phyloP scores from a whole-genome alignment of 768 basidiomycete genomes.

The Trametes villosa region DNA sequence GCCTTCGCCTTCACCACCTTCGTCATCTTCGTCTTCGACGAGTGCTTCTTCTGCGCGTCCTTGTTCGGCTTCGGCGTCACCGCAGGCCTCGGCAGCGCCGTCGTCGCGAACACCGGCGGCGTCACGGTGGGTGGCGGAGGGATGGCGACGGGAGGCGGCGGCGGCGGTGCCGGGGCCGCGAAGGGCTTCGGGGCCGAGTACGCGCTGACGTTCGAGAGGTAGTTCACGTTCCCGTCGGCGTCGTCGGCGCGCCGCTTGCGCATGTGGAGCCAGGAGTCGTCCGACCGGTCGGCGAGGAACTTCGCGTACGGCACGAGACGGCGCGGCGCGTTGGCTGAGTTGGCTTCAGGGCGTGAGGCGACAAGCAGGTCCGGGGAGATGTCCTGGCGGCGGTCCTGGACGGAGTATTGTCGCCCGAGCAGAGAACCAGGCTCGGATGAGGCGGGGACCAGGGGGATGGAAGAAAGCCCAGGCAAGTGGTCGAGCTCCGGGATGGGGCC shows the following conservation, averaged over 20 bases:
- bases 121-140: background rate
- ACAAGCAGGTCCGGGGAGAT: background rate
- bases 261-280: slow-evolving; percentile 8
- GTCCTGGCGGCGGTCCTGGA: slow-evolving; percentile 15
- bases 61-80: slow-evolving; percentile 2
- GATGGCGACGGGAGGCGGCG: background rate
- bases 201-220: slow-evolving; percentile 28
- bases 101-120: background rate
- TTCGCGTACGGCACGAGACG: slow-evolving; percentile 20
- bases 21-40: slow-evolving; percentile 8
- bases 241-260: slow-evolving; percentile 10
- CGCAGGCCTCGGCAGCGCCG: background rate
- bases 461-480: no score
- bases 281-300: slow-evolving; percentile 27
- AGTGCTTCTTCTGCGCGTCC: slow-evolving; percentile 4
- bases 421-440: slow-evolving; percentile 26
- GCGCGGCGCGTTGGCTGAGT: background rate
- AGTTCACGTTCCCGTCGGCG: slow-evolving; percentile 16
- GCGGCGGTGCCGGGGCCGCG: slow-evolving; percentile 1
- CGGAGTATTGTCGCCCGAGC: slow-evolving; percentile 29
- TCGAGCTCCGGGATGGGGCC: no score
- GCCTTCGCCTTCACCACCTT: background rate
- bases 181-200: slow-evolving; percentile 1
- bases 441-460: background rate
- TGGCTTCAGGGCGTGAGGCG: background rate